phyloP scores from a whole-genome alignment of 331 rosid species.

The Prunus yedoensis region DNA sequence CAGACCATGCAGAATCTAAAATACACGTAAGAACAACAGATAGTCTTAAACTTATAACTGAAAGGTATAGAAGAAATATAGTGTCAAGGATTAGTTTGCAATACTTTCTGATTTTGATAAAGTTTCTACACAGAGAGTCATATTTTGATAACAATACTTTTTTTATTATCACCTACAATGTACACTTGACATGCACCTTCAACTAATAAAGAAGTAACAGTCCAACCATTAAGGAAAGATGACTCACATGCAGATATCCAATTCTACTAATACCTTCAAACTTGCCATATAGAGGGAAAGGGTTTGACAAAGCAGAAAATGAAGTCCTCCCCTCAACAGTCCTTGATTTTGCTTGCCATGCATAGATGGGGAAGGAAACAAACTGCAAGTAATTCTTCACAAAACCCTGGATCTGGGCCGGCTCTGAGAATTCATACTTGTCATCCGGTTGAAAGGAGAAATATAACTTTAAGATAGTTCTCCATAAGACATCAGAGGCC shows the following conservation, averaged over 20 bases:
- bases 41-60: not conserved
- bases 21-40: not conserved
- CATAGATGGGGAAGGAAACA: conserved; percentile 91
- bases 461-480: not conserved
- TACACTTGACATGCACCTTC: not conserved
- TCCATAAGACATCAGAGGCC: too few species aligned
- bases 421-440: conserved; percentile 90
- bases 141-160: not conserved
- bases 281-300: not conserved
- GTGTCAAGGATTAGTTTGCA: too few species aligned
- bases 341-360: conserved; percentile 92
- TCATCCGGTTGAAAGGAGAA: conserved; percentile 65
- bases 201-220: not conserved
- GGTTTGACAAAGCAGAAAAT: conserved; percentile 1
- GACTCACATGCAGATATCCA: not conserved
- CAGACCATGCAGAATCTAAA: not conserved
- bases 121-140: not conserved
- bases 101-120: too few species aligned
- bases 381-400: conserved; percentile 97
- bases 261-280: not conserved
- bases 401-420: conserved; percentile 73
- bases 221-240: not conserved
- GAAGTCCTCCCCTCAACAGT: conserved; percentile 70
- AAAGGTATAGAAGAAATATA: not conserved
- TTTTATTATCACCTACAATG: not conserved